phyloP scores from a whole-genome alignment of 1,284 basidiomycete species.

The Hemileia vastatrix region DNA sequence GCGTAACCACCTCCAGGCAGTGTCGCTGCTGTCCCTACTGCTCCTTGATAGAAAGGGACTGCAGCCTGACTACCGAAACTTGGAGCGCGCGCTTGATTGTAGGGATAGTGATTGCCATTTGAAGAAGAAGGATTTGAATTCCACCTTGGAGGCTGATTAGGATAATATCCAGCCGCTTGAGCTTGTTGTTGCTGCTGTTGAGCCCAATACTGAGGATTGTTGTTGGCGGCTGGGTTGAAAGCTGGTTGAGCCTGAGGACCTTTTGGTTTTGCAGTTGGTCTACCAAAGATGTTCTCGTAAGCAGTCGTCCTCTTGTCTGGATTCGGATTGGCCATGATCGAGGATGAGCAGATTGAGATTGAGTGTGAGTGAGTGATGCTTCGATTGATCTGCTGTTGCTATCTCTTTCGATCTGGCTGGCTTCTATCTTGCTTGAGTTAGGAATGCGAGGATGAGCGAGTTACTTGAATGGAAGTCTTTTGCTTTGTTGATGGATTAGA shows the following conservation, averaged over 20 bases:
- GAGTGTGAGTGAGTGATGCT: background rate
- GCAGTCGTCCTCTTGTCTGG: conserved; percentile 40
- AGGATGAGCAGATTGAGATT: background rate
- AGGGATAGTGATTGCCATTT: background rate
- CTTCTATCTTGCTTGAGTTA: too few species aligned
- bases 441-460: too few species aligned
- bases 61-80: background rate
- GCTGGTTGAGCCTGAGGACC: conserved; percentile 25
- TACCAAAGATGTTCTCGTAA: conserved; percentile 40
- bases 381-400: background rate
- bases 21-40: background rate
- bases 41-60: background rate
- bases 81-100: background rate
- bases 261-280: conserved; percentile 36
- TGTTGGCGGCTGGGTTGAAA: background rate
- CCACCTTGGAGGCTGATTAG: background rate
- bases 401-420: too few species aligned
- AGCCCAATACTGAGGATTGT: background rate
- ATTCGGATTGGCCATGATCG: background rate
- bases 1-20: background rate
- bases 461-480: too few species aligned
- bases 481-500: too few species aligned
- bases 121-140: background rate
- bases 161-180: background rate
- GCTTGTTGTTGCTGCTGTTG: conserved; percentile 2